Evolutionary conservation across 768 basidiomycete genomes (phyloP).

Genomic region (Xanthoconium stramineum): DNA sequence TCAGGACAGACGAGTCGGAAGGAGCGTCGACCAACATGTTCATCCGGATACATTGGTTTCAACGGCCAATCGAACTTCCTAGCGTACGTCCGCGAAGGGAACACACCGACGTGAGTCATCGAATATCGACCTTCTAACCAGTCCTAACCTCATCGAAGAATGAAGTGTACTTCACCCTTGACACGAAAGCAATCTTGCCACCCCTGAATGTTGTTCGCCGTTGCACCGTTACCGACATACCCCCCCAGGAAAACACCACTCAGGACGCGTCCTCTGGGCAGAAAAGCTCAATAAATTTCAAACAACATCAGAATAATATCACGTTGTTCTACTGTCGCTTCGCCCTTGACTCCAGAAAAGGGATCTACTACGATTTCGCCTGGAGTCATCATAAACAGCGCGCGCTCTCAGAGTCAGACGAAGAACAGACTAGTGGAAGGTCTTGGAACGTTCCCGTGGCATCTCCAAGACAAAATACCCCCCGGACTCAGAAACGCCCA

Average conservation of each 20-base stretch:
- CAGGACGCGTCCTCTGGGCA: constrained; percentile 15
- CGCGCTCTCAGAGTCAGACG: constrained; percentile 32
- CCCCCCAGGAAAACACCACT: constrained; percentile 8
- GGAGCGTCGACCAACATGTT: constrained; percentile 43
- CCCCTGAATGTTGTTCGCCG: constrained; percentile 50
- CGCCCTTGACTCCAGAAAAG: constrained; percentile 56
- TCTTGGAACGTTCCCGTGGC: constrained; percentile 45
- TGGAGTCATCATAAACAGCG: constrained; percentile 50
- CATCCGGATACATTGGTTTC: constrained; percentile 73
- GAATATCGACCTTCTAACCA: background rate
- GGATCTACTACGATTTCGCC: constrained; percentile 58
- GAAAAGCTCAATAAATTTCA: constrained; percentile 9
- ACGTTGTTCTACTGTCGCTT: constrained; percentile 51
- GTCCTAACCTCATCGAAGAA: constrained; percentile 42
- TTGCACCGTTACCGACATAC: constrained; percentile 44
- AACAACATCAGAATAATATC: constrained; percentile 15
- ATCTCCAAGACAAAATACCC: constrained; percentile 6
- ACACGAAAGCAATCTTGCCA: constrained; percentile 44
- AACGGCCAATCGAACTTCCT: constrained; percentile 62
- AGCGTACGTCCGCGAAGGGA: constrained; percentile 57
- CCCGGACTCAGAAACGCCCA: constrained; percentile 18
- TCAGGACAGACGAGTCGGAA: constrained; percentile 27
- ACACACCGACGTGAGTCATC: constrained; percentile 49
- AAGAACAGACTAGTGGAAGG: constrained; percentile 36
- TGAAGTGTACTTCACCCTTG: constrained; percentile 69